These are phyloP conservation scores for Cynanchum wilfordii DNA, from an alignment of 257 asterid genomes.

Conservation along the genomic window DNA sequence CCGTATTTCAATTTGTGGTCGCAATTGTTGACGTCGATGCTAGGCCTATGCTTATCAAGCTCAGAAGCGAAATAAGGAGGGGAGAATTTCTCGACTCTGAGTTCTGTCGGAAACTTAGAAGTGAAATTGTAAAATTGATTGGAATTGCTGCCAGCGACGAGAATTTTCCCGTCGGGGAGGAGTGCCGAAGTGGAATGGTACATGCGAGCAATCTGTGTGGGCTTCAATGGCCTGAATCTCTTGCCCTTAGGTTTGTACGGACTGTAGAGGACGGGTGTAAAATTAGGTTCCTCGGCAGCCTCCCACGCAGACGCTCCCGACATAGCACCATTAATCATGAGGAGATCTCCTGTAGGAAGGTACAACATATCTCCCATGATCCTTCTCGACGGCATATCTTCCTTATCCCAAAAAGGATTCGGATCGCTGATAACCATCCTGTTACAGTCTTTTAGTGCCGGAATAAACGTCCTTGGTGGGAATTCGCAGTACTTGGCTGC, in stretches of 20 bases:
- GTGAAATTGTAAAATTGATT: constrained; percentile 43
- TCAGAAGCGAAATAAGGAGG: constrained; percentile 69
- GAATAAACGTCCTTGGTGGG: constrained; percentile 38
- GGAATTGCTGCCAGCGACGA: constrained; percentile 82
- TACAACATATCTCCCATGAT: constrained; percentile 75
- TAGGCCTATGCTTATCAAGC: constrained; percentile 32
- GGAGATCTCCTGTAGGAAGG: constrained; percentile 68
- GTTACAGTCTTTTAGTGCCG: constrained; percentile 64
- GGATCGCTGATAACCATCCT: constrained; percentile 31
- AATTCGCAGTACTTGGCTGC: constrained; percentile 40
- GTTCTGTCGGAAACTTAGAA: constrained; percentile 51
- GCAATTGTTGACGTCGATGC: constrained; percentile 23
- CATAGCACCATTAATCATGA: constrained; percentile 60
- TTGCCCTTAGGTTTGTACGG: constrained; percentile 38
- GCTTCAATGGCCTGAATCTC: constrained; percentile 42
- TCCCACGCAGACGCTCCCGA: constrained; percentile 81
- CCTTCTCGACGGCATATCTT: constrained; percentile 68
- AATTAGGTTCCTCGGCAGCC: constrained; percentile 56
- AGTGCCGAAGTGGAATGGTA: constrained; percentile 65
- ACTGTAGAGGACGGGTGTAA: constrained; percentile 52
- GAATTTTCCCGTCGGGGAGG: constrained; percentile 57
- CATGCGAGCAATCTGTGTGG: constrained; percentile 63
- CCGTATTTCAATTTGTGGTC: constrained; percentile 44
- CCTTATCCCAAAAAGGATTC: constrained; percentile 54
- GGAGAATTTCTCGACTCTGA: constrained; percentile 71